Base-by-base conservation (phyloP, 768 basidiomycete species). In the Mycena olivaceomarginata region DNA sequence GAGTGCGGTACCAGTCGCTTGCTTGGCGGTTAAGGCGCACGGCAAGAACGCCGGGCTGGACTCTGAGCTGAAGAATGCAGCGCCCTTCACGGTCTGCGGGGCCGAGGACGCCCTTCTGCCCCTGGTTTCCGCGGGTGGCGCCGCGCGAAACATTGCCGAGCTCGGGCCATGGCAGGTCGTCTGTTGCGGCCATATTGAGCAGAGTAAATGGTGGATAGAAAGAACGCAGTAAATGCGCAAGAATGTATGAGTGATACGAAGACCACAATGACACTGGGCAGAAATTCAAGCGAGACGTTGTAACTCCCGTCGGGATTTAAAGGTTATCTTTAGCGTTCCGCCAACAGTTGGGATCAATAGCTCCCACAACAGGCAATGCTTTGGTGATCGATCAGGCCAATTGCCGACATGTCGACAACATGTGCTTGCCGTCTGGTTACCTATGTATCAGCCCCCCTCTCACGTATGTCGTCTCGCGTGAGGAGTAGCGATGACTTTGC, bases 111-210 rank as follows among this genome's bases (percentile, higher is more conserved):
- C 95, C 95, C 83, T 96, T 96, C 83, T 95, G 94, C 65, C 95
- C 95, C 89, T 96, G 95, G 85, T 96, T 96, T 76, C 95, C 95
- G 83, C 95, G 86, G 66, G 95, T 96, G 37, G 95, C 95, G 64
- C 95, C 95, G 73, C 95, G 91, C 71, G 95, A 95, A 79, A 96
- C 94, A 82, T 96, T 96, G 77, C 95, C 95, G 77, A 95, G 89
- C 85, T 96, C 95, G 78, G 95, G 95, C 95, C 95, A 96, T 31
- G 95, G 95, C 70, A 96, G 90, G 89, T 96, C 95, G 88, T 96
- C 95, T 78, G 90, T 85, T 82, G 88, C 85, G 75, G 90, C 86
- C 90, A 91, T 91, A 83, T 82, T 81, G 81, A 80, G 82, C 51
- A 12, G 39, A 62, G 20, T 16, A 72, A 72, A 84, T 82, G 81